Percentiles rank a stretch among this genome's conserved stretches.
Evolutionary conservation across 768 basidiomycete genomes (phyloP).

Genomic region (Pleurotus citrinopileatus): DNA sequence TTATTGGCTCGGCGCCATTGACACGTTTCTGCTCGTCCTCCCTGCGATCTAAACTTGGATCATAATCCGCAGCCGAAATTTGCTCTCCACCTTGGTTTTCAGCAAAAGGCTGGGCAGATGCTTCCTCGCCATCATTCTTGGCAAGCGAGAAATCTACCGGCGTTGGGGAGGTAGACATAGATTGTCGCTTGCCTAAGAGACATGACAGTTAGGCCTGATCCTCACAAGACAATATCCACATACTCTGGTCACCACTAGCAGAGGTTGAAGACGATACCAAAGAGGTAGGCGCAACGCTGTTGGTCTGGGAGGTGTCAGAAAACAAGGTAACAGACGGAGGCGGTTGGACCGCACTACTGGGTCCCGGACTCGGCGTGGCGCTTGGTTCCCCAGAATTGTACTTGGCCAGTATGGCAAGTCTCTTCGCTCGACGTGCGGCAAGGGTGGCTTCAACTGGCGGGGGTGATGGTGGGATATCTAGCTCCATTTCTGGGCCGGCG

Average conservation of each 20-base stretch:
- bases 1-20: conserved; percentile 32
- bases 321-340: conserved; percentile 53
- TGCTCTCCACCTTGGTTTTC: conserved; percentile 57
- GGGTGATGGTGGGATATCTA: conserved; percentile 51
- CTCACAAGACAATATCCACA: conserved; percentile 17
- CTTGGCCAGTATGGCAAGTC: conserved; percentile 80
- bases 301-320: conserved; percentile 65
- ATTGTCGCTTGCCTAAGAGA: conserved; percentile 44
- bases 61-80: conserved; percentile 91
- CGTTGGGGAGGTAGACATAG: conserved; percentile 57
- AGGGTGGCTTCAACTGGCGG: conserved; percentile 61
- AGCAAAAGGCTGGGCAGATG: conserved; percentile 37
- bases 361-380: conserved; percentile 50
- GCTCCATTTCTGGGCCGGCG: conserved; percentile 44
- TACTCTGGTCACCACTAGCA: conserved; percentile 8
- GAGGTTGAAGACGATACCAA: conserved; percentile 13
- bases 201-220: conserved; percentile 11
- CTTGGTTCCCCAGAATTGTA: conserved; percentile 48
- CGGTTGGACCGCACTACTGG: conserved; percentile 76
- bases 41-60: conserved; percentile 70
- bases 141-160: conserved; percentile 63
- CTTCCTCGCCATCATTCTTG: conserved; percentile 57
- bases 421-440: conserved; percentile 66
- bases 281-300: conserved; percentile 39
- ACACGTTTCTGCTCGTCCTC: conserved; percentile 80